Conservation (phyloP, 2,329 filamentous ascomycete genomes). For the Xylariaceae sp. region DNA sequence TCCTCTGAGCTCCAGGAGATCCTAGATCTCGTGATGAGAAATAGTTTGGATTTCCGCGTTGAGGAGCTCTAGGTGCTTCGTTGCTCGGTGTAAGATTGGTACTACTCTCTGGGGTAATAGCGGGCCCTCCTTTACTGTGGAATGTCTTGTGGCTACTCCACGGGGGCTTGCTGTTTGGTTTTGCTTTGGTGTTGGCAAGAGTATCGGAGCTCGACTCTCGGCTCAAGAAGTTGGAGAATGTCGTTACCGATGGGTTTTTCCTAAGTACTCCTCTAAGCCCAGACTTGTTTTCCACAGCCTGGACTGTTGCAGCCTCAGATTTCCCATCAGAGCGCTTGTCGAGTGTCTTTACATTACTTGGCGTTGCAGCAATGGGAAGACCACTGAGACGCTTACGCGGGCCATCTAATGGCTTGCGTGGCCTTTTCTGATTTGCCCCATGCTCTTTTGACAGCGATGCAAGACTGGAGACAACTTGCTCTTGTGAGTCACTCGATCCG, state of each 20-base stretch:
- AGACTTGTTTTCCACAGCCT: conserved; percentile 40
- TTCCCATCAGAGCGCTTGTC: conserved; percentile 33
- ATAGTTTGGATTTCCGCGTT: conserved; percentile 36
- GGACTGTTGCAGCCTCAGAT: conserved; percentile 21
- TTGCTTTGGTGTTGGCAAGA: conserved; percentile 20
- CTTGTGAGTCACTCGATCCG: conserved; percentile 16
- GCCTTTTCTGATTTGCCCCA: conserved; percentile 46
- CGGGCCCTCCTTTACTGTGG: conserved; percentile 21
- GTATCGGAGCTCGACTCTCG: conserved; percentile 40
- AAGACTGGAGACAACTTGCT: conserved; percentile 20
- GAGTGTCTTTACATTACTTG: conserved; percentile 24
- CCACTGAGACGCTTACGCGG: conserved; percentile 21
- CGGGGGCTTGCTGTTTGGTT: conserved; percentile 18
- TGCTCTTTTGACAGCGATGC: conserved; percentile 29
- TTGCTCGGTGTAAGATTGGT: conserved; percentile 31
- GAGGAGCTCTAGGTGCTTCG: conserved; percentile 34
- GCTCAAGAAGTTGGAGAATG: conserved; percentile 46
- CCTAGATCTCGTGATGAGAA: conserved; percentile 39
- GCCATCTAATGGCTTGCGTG: conserved; percentile 34
- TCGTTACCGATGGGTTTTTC: conserved; percentile 44
- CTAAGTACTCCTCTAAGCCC: conserved; percentile 50
- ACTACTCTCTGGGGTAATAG: conserved; percentile 31
- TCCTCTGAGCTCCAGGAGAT: conserved; percentile 18
- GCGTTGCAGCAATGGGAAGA: conserved; percentile 14
- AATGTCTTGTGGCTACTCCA: conserved; percentile 24